Percentiles rank a stretch among this genome's conserved stretches.
Conservation (phyloP, 768 basidiomycete species). For the Suillus alpinus region DNA sequence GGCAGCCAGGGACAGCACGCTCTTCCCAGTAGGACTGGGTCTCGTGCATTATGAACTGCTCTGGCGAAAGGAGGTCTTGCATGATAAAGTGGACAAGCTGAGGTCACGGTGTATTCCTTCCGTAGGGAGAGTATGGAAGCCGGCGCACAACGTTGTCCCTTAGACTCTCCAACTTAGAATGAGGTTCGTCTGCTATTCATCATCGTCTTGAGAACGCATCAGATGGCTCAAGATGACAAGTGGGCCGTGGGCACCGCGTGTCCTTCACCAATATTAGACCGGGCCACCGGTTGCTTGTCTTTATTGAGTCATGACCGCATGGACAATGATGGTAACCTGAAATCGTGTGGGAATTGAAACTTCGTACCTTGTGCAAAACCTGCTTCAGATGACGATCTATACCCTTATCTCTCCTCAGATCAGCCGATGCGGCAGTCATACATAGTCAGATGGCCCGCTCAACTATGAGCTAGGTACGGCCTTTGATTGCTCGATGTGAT, state of each 20-base stretch:
- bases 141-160: neutral
- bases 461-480: too few relatives aligned
- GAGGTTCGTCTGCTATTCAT: neutral
- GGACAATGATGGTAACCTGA: neutral
- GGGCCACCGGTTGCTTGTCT: neutral
- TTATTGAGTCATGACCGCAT: neutral
- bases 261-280: neutral
- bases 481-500: neutral
- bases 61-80: neutral
- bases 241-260: neutral
- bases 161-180: neutral
- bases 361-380: neutral
- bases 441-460: too few relatives aligned
- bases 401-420: too few relatives aligned
- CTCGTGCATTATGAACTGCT: neutral
- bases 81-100: neutral
- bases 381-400: neutral
- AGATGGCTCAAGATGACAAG: neutral
- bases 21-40: too few relatives aligned
- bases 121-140: neutral
- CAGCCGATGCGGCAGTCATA: too few relatives aligned
- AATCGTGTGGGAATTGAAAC: neutral
- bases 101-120: neutral
- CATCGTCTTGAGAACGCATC: neutral
- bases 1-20: too few relatives aligned